These are phyloP conservation scores for Ophiostoma sp. DNA, from an alignment of 2,329 filamentous ascomycete species.

Conservation along the genomic window DNA sequence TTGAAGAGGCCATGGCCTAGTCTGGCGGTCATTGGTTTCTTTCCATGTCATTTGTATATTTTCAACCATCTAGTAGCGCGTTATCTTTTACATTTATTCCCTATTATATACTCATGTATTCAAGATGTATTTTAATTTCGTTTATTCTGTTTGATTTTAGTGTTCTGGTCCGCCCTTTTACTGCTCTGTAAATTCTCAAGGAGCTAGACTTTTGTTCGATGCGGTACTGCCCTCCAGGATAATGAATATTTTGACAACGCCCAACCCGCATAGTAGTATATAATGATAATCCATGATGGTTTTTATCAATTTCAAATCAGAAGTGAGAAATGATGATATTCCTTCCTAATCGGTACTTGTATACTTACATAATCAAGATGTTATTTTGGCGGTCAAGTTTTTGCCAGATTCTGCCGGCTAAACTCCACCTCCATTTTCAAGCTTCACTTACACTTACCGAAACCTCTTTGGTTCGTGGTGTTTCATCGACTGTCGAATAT, in stretches of 20 bases:
- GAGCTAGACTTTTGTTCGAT: background rate
- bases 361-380: background rate
- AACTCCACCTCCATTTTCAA: background rate
- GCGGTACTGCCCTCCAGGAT: too few relatives aligned
- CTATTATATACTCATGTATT: background rate
- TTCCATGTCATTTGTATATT: background rate
- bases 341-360: background rate
- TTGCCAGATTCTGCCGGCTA: slow-evolving; percentile 19
- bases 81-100: background rate
- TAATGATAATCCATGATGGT: background rate
- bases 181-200: background rate
- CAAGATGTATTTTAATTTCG: background rate
- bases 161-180: too few relatives aligned
- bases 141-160: background rate
- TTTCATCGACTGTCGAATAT: background rate
- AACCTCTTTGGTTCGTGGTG: background rate
- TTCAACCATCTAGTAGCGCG: background rate
- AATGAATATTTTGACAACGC: too few relatives aligned
- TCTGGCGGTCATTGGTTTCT: background rate
- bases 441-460: slow-evolving; percentile 1
- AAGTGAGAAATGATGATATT: background rate
- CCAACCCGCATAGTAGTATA: background rate
- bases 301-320: background rate
- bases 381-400: slow-evolving; percentile 5
- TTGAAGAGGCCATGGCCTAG: slow-evolving; percentile 48